Evolutionary conservation across 768 basidiomycete genomes (phyloP).

Genomic region (Mycena chlorophos): DNA sequence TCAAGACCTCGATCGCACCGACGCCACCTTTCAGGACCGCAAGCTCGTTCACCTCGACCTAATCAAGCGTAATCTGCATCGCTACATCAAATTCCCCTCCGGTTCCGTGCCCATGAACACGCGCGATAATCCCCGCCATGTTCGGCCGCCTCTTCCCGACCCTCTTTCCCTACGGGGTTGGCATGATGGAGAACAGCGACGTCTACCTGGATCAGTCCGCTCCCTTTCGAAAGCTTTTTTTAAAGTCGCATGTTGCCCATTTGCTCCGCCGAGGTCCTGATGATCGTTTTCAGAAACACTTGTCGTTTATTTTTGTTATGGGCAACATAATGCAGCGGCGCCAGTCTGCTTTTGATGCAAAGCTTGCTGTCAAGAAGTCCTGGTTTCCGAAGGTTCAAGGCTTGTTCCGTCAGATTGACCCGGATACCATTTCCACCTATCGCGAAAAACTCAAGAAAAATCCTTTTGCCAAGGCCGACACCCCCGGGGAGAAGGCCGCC

Average conservation of each 20-base stretch:
- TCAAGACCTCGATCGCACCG: conserved; percentile 17
- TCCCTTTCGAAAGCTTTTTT: conserved; percentile 14
- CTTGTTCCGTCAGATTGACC: conserved; percentile 9
- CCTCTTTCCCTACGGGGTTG: conserved; percentile 25
- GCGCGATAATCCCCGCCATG: conserved; percentile 21
- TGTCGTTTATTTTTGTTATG: conserved; percentile 19
- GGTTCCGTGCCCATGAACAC: conserved; percentile 14
- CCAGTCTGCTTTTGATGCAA: conserved; percentile 11
- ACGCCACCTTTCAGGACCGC: conserved; percentile 16
- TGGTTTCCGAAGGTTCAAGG: conserved; percentile 17
- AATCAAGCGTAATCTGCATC: conserved; percentile 3
- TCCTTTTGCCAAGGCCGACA: conserved; percentile 19
- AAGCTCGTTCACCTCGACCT: conserved; percentile 12
- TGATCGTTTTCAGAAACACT: conserved; percentile 17
- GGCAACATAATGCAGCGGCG: conserved; percentile 17
- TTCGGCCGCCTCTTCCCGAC: conserved; percentile 23
- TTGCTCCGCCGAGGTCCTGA: conserved; percentile 10
- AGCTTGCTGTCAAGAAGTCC: conserved; percentile 9
- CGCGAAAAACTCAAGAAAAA: conserved; percentile 13
- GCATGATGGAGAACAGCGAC: conserved; percentile 20
- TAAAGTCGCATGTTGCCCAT: conserved; percentile 12
- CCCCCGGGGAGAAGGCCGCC: conserved; percentile 19
- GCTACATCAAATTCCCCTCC: conserved; percentile 22
- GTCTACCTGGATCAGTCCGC: not conserved
- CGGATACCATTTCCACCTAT: conserved; percentile 3